Evolutionary conservation across 495 filamentous ascomycete species (phyloP), one percentile per base, ranked within the genome.

Genomic region (Aspergillus egyptiacus): DNA sequence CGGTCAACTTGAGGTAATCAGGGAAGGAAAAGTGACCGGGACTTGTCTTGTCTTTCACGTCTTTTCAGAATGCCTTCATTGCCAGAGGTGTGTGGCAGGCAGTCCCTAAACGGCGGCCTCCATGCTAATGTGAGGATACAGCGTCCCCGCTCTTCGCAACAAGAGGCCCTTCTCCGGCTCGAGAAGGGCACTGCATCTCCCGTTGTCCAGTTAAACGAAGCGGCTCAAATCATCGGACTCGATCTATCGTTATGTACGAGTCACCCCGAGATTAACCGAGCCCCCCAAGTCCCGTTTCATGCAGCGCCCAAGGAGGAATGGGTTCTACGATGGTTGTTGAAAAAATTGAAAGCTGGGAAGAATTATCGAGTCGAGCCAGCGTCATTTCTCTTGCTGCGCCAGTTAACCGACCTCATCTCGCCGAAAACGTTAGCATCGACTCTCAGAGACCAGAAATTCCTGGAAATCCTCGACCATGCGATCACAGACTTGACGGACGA

Each of bases 271-370:
- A 65, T 60, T 44, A 59, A 64, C 54, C 55, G 57, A 46, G 41
- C 63, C 57, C 55, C 53, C 46, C 48, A 62, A 33, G 31, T 57
- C 23, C 50, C 57, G 45, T 52, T 42, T 19, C 47, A 61, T 30
- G 57, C 62, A 11, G 66, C 68, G 10, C 72, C 72, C 17, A 76
- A 81, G 63, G 76, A 81, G 53, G 81, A 86, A 63, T 86, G 81
- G 81, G 69, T 83, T 6, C 60, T 85, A 19, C 71, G 76, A 53
- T 88, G 84, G 84, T 60, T 87, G 20, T 68, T 87, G 51, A 83
- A 82, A 58, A 81, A 74, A 54, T 48, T 85, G 13, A 71, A 77
- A 39, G 56, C 62, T 17, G 58, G 59, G 17, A 67, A 69, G 36
- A 71, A 66, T 53, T 71, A 68, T 51, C 67, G 69, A 24, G 60